Conservation (phyloP, 768 basidiomycete species). For the Russula brevipes region DNA sequence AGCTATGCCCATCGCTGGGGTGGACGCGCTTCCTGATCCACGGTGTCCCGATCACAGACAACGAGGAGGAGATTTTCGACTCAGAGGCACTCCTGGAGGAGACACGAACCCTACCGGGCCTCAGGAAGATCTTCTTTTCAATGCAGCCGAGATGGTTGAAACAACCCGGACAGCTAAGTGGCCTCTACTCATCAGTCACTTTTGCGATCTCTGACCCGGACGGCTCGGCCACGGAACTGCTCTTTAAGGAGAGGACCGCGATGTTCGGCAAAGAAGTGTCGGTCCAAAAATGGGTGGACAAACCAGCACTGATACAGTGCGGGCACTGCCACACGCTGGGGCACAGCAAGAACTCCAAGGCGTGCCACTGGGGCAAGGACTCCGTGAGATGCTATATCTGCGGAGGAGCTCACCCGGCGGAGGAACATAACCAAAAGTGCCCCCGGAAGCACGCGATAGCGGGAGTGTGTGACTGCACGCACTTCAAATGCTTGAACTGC, state of each 20-base stretch:
- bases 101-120: not conserved
- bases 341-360: not conserved
- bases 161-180: fast-evolving
- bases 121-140: fast-evolving
- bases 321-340: not conserved
- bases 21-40: not conserved
- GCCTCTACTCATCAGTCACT: not conserved
- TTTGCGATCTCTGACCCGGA: not conserved
- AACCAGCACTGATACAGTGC: not conserved
- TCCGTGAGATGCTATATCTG: not conserved
- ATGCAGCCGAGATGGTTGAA: not conserved
- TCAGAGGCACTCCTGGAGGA: not conserved
- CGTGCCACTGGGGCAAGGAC: not conserved
- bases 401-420: fast-evolving
- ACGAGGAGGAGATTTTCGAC: fast-evolving
- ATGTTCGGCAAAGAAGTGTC: not conserved
- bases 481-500: not conserved
- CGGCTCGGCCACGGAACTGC: not conserved
- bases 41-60: not conserved
- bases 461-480: not conserved
- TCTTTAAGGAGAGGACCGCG: fast-evolving
- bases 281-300: not conserved
- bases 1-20: not conserved
- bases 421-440: not conserved
- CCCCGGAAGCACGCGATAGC: not conserved